Conservation (phyloP, 768 basidiomycete genomes). For the Boletellus ananas region DNA sequence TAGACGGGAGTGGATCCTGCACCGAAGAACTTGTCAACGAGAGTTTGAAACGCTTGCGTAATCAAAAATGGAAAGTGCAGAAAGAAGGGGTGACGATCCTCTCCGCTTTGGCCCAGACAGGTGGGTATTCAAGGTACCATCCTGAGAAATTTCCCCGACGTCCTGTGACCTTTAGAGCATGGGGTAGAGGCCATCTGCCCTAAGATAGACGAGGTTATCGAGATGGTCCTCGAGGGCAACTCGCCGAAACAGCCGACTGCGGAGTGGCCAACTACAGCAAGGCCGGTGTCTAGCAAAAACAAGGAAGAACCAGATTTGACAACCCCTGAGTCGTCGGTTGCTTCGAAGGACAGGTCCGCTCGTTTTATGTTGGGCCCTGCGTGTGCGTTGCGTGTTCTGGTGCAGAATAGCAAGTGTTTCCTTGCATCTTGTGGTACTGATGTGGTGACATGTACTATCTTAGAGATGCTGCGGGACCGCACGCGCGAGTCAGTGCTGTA, state of each 20-base stretch:
- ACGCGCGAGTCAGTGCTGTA: conserved; percentile 3
- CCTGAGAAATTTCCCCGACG: background rate
- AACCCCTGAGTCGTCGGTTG: no score
- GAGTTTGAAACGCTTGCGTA: background rate
- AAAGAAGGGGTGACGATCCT: conserved; percentile 21
- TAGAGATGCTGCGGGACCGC: conserved; percentile 6
- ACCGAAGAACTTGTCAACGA: background rate
- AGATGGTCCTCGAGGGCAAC: conserved; percentile 12
- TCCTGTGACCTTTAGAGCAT: conserved; percentile 2
- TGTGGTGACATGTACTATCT: no score
- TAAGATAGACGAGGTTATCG: conserved; percentile 3
- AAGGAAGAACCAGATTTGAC: no score
- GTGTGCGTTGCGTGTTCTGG: conserved; percentile 17
- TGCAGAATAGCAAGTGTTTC: conserved; percentile 7
- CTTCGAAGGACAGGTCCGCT: background rate
- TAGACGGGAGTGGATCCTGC: conserved; percentile 3
- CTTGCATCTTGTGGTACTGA: background rate
- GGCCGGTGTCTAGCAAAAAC: no score
- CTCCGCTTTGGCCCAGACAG: conserved; percentile 16
- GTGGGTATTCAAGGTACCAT: background rate
- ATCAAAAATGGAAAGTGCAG: conserved; percentile 10
- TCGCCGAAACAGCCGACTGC: background rate
- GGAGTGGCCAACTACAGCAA: no score
- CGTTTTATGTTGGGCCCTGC: conserved; percentile 21
- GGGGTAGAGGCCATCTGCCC: conserved; percentile 3